phyloP scores from a whole-genome alignment of 345 rosid genomes.

The Cochlearia excelsa region DNA sequence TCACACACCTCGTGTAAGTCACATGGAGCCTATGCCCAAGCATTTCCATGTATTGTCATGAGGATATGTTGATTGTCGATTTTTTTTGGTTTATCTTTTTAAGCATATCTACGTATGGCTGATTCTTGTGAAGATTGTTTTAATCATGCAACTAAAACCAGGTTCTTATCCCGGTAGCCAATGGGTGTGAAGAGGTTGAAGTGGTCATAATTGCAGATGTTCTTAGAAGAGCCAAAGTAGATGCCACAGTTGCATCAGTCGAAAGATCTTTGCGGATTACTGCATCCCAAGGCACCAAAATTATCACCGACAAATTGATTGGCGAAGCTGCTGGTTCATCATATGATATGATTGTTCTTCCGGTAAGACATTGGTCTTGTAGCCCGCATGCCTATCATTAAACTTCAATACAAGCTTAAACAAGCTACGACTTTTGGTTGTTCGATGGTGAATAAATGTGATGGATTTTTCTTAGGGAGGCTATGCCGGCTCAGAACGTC shows the following conservation, averaged over 20 bases:
- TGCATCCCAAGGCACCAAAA: conserved; percentile 71
- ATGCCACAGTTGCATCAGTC: conserved; percentile 80
- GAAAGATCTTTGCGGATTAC: conserved; percentile 57
- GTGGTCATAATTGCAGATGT: conserved; percentile 65
- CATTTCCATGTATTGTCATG: conserved; percentile 13
- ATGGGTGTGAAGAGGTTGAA: conserved; percentile 83
- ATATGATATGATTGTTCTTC: conserved; percentile 80
- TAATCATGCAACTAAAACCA: conserved; percentile 32
- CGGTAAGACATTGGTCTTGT: conserved; percentile 42
- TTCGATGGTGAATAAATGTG: conserved; percentile 8
- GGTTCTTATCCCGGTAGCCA: conserved; percentile 87
- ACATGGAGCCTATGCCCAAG: conserved; percentile 9
- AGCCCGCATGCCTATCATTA: conserved; percentile 4
- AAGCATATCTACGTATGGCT: background rate
- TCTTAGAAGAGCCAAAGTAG: conserved; percentile 74
- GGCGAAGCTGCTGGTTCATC: conserved; percentile 51
- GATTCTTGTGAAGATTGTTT: conserved; percentile 20
- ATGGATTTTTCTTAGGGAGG: conserved; percentile 57
- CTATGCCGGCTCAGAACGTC: conserved; percentile 49
- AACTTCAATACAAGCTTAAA: background rate
- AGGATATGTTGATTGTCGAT: conserved; percentile 13
- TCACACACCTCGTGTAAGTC: conserved; percentile 66
- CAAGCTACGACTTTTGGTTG: conserved; percentile 12
- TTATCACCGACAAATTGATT: conserved; percentile 74
- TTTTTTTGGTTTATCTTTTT: background rate